Base-by-base conservation (phyloP, 164 flowering plant genomes). In the Annona squamosa region DNA sequence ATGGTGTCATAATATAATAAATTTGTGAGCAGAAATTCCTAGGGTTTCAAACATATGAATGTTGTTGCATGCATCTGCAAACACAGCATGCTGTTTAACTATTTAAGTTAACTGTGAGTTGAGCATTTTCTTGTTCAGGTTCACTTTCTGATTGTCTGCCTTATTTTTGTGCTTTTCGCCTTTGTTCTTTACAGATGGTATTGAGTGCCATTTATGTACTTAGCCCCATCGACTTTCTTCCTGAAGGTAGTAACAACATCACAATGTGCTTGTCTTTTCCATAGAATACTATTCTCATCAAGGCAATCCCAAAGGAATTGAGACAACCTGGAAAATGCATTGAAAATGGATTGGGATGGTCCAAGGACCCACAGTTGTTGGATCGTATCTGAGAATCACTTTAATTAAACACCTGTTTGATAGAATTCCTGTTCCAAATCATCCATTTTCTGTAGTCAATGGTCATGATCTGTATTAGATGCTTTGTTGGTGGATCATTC, bases 161-260 rank as follows among this genome's bases (percentile, higher is more conserved):
- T 63, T 5, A 63, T 63, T 17, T 12, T 63, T n/a, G 66, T 63
- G 68, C 46, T 13, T 41, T 43, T 17, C 17, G 42, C 41, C 9
- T 10, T 65, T 65, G 46, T 4, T n/a, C 47, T 66, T 52, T 76
- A 65, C 97, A 94, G 98, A 77, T 87, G 82, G 37, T 87, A 42
- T 10, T 90, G 19, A 88, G 93, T 74, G 82, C 63, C 10, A 70
- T 88, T 72, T 92, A 94, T 76, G 74, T 91, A 7, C 44, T 94
- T 71, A 92, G 97, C 77, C 98, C 97, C 2, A 82, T 94, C 37
- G 98, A 91, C 86, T 79, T 94, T 63, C 88, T 92, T 76, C 97
- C 99, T n/a, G 97, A 92, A 92, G 97, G 97, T 92, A 85, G 16
- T 41, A 12, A 26, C 59, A 52, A 10, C 13, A 7, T 10, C 59